These are phyloP conservation scores for Lachnum nothofagi DNA, from an alignment of 2,329 filamentous ascomycete genomes.

Conservation along the genomic window DNA sequence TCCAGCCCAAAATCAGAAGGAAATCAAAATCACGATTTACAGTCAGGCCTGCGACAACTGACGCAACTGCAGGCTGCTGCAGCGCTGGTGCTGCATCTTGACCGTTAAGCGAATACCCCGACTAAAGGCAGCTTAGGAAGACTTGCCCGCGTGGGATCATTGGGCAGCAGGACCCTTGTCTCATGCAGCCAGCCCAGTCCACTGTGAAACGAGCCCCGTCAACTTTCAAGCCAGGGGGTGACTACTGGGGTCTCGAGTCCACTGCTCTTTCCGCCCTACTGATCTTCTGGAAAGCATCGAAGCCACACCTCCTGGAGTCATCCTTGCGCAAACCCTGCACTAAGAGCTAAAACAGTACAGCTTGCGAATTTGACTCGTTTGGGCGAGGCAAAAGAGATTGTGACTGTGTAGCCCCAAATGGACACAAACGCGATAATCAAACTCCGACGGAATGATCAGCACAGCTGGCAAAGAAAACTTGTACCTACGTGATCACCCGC, in stretches of 20 bases:
- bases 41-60: neutral
- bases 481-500: constrained; percentile 43
- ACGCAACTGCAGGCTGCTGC: neutral
- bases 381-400: constrained; percentile 15
- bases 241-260: constrained; percentile 15
- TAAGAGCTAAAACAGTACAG: constrained; percentile 18
- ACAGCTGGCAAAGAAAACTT: constrained; percentile 11
- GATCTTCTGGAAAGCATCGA: constrained; percentile 30
- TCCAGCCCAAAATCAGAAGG: neutral
- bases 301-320: constrained; percentile 17
- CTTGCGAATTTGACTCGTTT: constrained; percentile 22
- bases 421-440: constrained; percentile 17
- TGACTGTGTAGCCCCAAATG: constrained; percentile 16
- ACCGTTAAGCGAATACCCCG: constrained; percentile 19
- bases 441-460: constrained; percentile 10
- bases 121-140: neutral
- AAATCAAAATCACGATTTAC: neutral
- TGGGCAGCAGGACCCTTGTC: constrained; percentile 26
- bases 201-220: constrained; percentile 28
- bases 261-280: constrained; percentile 2
- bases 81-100: constrained; percentile 13
- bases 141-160: constrained; percentile 21
- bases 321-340: constrained; percentile 5
- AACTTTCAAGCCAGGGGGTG: constrained; percentile 4
- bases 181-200: constrained; percentile 17